Percentiles rank a stretch among this genome's conserved stretches.
These are phyloP conservation scores for Globisporangium paroecandrum DNA, from an alignment of 352 stramenopile species.

Conservation along the genomic window DNA sequence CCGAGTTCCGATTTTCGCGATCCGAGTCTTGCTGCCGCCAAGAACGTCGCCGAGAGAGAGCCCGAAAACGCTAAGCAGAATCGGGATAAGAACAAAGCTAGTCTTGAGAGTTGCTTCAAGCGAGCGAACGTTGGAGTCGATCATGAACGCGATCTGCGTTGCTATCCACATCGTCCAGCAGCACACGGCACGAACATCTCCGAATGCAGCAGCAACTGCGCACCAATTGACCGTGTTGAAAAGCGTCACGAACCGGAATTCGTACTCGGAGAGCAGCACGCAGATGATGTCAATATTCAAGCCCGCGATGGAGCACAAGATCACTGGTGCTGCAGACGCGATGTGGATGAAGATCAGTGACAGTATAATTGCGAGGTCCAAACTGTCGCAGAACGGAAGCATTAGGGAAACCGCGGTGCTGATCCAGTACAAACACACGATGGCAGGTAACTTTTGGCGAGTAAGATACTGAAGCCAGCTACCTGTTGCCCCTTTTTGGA, in stretches of 20 bases:
- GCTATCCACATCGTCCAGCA: slow-evolving; percentile 26
- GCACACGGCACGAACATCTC: slow-evolving; percentile 17
- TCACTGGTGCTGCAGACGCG: slow-evolving; percentile 17
- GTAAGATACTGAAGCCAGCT: slow-evolving; percentile 9
- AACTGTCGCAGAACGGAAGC: slow-evolving; percentile 16
- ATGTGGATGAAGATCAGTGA: slow-evolving; percentile 3
- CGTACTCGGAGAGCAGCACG: slow-evolving; percentile 17
- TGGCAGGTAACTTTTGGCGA: background rate
- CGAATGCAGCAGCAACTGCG: slow-evolving; percentile 13
- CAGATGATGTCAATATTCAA: slow-evolving; percentile 21
- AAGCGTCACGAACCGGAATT: slow-evolving; percentile 25
- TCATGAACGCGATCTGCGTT: slow-evolving; percentile 21
- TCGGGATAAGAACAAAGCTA: background rate
- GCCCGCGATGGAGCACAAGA: slow-evolving; percentile 16
- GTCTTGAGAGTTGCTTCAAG: slow-evolving; percentile 15
- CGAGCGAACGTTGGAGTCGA: slow-evolving; percentile 20
- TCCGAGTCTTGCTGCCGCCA: background rate
- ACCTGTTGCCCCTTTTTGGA: background rate
- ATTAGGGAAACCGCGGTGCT: slow-evolving; percentile 8
- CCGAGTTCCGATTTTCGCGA: slow-evolving; percentile 17
- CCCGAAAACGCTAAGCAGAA: background rate
- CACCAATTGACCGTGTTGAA: slow-evolving; percentile 30
- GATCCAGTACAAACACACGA: slow-evolving; percentile 15
- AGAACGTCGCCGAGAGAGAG: slow-evolving; percentile 19
- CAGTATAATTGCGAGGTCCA: background rate